Percentiles rank a stretch among this genome's conserved stretches.
phyloP scores from a whole-genome alignment of 208 protist species.

The Naegleria lovaniensis region DNA sequence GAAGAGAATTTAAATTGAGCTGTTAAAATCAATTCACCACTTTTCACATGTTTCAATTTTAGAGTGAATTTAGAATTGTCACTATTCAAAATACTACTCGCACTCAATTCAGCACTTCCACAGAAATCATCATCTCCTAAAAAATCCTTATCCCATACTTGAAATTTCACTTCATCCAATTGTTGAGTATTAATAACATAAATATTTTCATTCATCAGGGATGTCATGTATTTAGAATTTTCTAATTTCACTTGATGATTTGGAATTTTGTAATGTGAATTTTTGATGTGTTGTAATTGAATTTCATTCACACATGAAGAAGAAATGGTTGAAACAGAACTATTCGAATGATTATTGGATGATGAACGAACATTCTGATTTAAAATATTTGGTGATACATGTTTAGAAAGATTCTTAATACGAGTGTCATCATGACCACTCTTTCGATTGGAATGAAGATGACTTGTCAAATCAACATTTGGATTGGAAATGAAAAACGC shows the following conservation, averaged over 20 bases:
- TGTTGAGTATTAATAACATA: neutral
- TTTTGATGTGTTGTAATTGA: neutral
- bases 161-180: neutral
- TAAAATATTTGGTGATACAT: neutral
- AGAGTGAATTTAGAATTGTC: neutral
- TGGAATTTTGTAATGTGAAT: neutral
- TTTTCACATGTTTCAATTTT: neutral
- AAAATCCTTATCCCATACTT: neutral
- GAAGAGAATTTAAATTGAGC: neutral
- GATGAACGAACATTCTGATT: too few relatives aligned
- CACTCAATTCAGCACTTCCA: neutral
- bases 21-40: neutral
- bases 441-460: too few relatives aligned
- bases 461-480: too few relatives aligned
- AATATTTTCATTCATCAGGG: neutral
- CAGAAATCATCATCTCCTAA: neutral
- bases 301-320: neutral
- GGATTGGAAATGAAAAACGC: neutral
- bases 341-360: neutral
- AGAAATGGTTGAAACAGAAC: neutral
- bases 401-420: too few relatives aligned
- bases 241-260: neutral
- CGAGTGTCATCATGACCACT: too few relatives aligned
- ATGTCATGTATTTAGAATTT: neutral
- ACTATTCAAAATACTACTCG: neutral